phyloP scores from a whole-genome alignment of 306 rosid genomes.

The Abrus precatorius region DNA sequence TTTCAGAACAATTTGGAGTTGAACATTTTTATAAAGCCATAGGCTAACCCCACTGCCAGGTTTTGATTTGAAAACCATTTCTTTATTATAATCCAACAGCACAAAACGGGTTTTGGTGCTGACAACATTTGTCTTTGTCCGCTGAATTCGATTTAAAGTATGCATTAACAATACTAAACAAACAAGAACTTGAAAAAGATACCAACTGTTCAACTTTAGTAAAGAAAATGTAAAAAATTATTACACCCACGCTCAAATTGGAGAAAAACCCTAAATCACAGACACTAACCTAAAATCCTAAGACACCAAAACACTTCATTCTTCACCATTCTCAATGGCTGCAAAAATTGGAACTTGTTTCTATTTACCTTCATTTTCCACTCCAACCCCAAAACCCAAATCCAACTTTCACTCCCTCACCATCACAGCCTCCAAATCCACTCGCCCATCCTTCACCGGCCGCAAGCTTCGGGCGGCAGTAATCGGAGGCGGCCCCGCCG shows the following conservation, averaged over 20 bases:
- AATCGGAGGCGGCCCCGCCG: slow-evolving; percentile 92
- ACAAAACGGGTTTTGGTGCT: slow-evolving; percentile 42
- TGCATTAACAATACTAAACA: slow-evolving; percentile 23
- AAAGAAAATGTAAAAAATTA: slow-evolving; percentile 31
- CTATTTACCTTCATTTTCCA: slow-evolving; percentile 37
- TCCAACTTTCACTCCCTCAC: slow-evolving; percentile 10
- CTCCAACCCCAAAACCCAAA: slow-evolving; percentile 33
- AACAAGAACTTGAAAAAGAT: slow-evolving; percentile 26
- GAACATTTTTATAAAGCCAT: neutral
- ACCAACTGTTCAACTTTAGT: slow-evolving; percentile 1
- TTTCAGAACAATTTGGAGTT: neutral
- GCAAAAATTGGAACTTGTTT: slow-evolving; percentile 43
- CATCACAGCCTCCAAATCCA: slow-evolving; percentile 56
- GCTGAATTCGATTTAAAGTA: slow-evolving; percentile 18
- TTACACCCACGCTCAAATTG: neutral
- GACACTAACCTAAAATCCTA: slow-evolving; percentile 34
- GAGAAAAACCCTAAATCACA: slow-evolving; percentile 1
- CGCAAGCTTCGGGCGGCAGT: slow-evolving; percentile 91
- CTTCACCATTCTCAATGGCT: slow-evolving; percentile 53
- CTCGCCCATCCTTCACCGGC: slow-evolving; percentile 60
- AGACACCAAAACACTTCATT: slow-evolving; percentile 9
- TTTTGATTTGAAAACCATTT: slow-evolving; percentile 20
- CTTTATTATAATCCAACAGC: neutral
- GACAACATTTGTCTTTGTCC: slow-evolving; percentile 45
- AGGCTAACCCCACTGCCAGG: neutral